phyloP scores from a whole-genome alignment of 805 yeast genomes.

The Cyberlindnera nakhonratchasimensis region DNA sequence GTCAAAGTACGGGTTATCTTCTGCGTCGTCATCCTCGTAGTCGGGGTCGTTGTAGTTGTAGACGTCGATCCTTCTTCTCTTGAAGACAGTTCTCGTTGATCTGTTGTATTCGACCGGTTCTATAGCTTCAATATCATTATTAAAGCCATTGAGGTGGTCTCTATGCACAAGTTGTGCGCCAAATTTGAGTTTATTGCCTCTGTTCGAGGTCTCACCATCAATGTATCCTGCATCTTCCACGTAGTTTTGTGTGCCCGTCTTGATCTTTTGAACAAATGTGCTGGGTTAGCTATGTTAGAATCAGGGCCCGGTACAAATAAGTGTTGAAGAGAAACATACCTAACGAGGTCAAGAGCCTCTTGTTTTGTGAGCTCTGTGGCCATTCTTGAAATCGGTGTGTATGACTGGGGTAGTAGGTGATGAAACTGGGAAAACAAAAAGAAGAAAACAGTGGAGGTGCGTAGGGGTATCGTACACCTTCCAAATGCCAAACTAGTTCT shows the following conservation, averaged over 20 bases:
- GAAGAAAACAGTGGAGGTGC: too few species aligned
- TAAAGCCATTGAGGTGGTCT: constrained; percentile 36
- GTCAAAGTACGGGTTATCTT: constrained; percentile 43
- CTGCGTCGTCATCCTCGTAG: constrained; percentile 32
- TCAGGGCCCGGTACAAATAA: neutral
- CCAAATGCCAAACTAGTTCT: too few species aligned
- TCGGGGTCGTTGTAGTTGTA: constrained; percentile 23
- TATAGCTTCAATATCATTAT: constrained; percentile 26
- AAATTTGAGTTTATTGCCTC: constrained; percentile 56
- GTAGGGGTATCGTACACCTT: too few species aligned
- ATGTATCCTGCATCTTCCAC: constrained; percentile 16
- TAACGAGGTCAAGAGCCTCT: constrained; percentile 12
- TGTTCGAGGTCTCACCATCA: constrained; percentile 41
- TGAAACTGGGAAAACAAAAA: too few species aligned
- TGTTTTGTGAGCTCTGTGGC: constrained; percentile 9
- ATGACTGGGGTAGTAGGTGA: too few species aligned
- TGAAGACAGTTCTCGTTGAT: constrained; percentile 31
- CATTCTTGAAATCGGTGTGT: constrained; percentile 1
- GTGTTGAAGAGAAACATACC: constrained; percentile 9
- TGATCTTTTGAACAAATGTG: constrained; percentile 19
- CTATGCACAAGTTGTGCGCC: constrained; percentile 46
- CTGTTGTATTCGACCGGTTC: constrained; percentile 30
- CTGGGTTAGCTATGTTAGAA: constrained; percentile 5
- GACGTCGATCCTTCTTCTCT: constrained; percentile 28
- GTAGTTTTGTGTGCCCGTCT: neutral